phyloP scores from a whole-genome alignment of 2,329 filamentous ascomycete species.

The Ilyonectria mors-panacis region DNA sequence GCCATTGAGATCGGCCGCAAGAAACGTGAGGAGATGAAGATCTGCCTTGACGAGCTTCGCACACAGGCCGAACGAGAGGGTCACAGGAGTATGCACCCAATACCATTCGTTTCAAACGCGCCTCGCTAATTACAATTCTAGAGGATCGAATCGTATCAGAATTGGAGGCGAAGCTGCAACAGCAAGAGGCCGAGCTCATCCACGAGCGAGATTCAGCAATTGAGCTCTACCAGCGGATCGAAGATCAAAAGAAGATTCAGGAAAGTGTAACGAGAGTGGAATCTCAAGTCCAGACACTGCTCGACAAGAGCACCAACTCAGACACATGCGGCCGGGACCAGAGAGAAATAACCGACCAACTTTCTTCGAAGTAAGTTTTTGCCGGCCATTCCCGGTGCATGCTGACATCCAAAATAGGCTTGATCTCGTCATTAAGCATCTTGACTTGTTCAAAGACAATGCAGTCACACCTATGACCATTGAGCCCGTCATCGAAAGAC shows the following conservation, averaged over 20 bases:
- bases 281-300: conserved; percentile 40
- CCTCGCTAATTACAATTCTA: conserved; percentile 29
- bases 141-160: conserved; percentile 46
- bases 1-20: conserved; percentile 49
- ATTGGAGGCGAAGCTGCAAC: conserved; percentile 38
- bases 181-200: conserved; percentile 39
- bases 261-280: conserved; percentile 32
- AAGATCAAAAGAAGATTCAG: conserved; percentile 31
- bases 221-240: conserved; percentile 32
- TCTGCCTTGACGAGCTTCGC: conserved; percentile 49
- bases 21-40: conserved; percentile 52
- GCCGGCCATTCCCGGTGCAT: not conserved
- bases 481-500: conserved; percentile 21
- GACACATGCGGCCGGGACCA: conserved; percentile 16
- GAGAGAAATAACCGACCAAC: conserved; percentile 8
- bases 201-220: conserved; percentile 16
- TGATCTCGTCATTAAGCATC: conserved; percentile 27
- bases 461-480: conserved; percentile 6
- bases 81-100: conserved; percentile 41
- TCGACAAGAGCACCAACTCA: conserved; percentile 23
- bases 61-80: conserved; percentile 39
- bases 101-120: not conserved
- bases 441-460: conserved; percentile 10
- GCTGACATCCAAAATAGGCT: conserved; percentile 35
- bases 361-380: conserved; percentile 40